phyloP scores from a whole-genome alignment of 2,329 filamentous ascomycete species.

The Scolecobasidium constrictum region DNA sequence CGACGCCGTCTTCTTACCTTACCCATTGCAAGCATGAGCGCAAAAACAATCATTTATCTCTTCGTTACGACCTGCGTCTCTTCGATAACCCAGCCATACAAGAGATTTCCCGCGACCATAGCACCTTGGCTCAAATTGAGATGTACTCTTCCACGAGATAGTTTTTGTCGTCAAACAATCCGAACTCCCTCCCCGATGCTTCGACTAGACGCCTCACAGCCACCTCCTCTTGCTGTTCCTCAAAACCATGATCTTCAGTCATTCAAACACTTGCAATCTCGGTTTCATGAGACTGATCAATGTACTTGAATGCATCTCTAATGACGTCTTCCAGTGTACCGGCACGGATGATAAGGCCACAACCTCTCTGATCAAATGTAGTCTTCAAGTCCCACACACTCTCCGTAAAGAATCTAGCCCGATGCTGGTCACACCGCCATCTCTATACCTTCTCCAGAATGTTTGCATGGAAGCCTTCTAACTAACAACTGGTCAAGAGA shows the following conservation, averaged over 20 bases:
- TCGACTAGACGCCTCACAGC: slow-evolving; percentile 43
- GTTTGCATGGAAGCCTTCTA: background rate
- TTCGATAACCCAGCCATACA: slow-evolving; percentile 66
- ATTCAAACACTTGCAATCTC: slow-evolving; percentile 61
- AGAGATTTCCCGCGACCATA: slow-evolving; percentile 29
- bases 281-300: no score
- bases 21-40: no score
- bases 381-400: slow-evolving; percentile 34
- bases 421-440: slow-evolving; percentile 59
- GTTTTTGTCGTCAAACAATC: slow-evolving; percentile 29
- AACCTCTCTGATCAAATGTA: slow-evolving; percentile 67
- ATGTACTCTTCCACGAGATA: slow-evolving; percentile 10
- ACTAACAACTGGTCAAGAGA: slow-evolving; percentile 38
- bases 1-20: no score
- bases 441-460: background rate
- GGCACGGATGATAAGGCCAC: slow-evolving; percentile 53
- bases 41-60: slow-evolving; percentile 66
- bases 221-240: slow-evolving; percentile 57
- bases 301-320: slow-evolving; percentile 44
- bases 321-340: slow-evolving; percentile 52
- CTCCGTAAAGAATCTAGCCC: slow-evolving; percentile 31
- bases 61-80: slow-evolving; percentile 62
- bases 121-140: background rate
- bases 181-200: slow-evolving; percentile 46
- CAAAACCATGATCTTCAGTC: slow-evolving; percentile 56